Conservation (phyloP, 306 rosid genomes). For the Rosa chinensis region DNA sequence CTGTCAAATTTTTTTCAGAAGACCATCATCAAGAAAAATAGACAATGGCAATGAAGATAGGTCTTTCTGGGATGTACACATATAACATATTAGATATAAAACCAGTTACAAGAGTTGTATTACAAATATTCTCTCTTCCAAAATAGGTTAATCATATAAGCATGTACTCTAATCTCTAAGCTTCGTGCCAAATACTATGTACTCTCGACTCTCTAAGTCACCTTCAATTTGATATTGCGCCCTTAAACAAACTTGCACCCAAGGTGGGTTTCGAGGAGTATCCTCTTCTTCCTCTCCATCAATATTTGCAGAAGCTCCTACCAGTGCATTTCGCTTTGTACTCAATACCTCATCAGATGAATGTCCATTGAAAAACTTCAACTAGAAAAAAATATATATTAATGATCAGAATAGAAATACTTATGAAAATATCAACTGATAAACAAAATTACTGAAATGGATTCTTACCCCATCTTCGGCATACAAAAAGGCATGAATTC, state of each 20-base stretch:
- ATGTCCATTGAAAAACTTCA: slow-evolving; percentile 49
- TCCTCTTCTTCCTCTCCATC: slow-evolving; percentile 8
- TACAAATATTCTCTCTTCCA: not conserved
- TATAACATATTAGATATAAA: not conserved
- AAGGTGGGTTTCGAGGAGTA: slow-evolving; percentile 63
- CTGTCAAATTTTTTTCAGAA: too few species aligned
- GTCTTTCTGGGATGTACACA: not conserved
- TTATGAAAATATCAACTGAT: not conserved
- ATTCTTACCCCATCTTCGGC: slow-evolving; percentile 64
- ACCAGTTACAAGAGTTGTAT: not conserved
- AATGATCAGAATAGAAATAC: not conserved
- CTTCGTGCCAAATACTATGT: slow-evolving; percentile 46
- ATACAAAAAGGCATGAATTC: slow-evolving; percentile 60
- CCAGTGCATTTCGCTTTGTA: slow-evolving; percentile 42
- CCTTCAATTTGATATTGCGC: slow-evolving; percentile 36
- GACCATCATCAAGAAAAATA: too few species aligned
- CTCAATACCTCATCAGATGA: slow-evolving; percentile 29
- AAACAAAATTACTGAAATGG: not conserved
- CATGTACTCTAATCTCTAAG: not conserved
- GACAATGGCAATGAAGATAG: not conserved
- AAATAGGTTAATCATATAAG: not conserved
- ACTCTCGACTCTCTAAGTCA: slow-evolving; percentile 38
- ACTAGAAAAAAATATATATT: slow-evolving; percentile 24
- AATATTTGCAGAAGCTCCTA: slow-evolving; percentile 39
- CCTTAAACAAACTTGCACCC: slow-evolving; percentile 58